Percentiles rank a stretch among this genome's conserved stretches.
phyloP scores from a whole-genome alignment of 140 eudicot genomes.

The Cichorium intybus region DNA sequence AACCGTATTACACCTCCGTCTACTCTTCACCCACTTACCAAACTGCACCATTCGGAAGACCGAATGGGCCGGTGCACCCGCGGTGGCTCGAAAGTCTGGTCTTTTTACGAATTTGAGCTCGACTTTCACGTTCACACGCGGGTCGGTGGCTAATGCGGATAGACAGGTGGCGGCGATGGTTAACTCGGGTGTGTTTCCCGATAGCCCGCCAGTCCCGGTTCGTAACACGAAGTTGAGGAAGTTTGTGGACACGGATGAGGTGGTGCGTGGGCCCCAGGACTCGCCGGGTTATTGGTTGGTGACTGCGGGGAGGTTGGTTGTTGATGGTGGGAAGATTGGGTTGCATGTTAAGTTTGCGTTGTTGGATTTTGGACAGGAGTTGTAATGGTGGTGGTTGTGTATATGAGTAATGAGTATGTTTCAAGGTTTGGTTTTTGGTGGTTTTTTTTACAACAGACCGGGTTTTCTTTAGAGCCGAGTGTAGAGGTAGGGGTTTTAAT shows the following conservation, averaged over 20 bases:
- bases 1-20: constrained; percentile 66
- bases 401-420: not conserved
- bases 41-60: constrained; percentile 69
- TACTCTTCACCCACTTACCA: constrained; percentile 65
- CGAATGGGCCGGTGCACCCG: constrained; percentile 79
- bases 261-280: constrained; percentile 86
- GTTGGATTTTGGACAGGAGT: constrained; percentile 48
- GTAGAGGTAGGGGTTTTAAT: not conserved
- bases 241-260: constrained; percentile 65
- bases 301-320: constrained; percentile 67
- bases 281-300: constrained; percentile 96
- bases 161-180: constrained; percentile 50
- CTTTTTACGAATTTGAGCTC: constrained; percentile 65
- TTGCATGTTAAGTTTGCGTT: constrained; percentile 82
- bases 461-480: not conserved
- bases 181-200: constrained; percentile 79
- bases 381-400: constrained; percentile 8
- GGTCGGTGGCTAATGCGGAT: constrained; percentile 41
- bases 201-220: constrained; percentile 72
- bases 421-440: constrained; percentile 9
- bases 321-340: constrained; percentile 84
- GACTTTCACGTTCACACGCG: constrained; percentile 68
- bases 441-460: not conserved
- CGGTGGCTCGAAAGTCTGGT: constrained; percentile 56
- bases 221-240: constrained; percentile 54